These are phyloP conservation scores for Cicer pinnatifidum DNA, from an alignment of 306 rosid species.

Conservation along the genomic window DNA sequence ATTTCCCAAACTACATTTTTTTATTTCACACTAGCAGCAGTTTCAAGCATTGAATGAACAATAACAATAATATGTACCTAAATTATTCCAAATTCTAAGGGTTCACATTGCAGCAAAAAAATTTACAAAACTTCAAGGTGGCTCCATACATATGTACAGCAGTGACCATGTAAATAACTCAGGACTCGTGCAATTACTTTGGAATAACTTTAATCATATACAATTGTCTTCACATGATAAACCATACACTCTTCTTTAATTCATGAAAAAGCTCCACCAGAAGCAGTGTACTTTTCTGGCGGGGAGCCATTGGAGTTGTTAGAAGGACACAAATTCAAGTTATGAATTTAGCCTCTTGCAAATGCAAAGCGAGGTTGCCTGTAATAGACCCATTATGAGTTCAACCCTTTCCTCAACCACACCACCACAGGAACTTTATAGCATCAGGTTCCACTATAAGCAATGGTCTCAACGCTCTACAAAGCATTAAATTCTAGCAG, in stretches of 20 bases:
- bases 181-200: slow-evolving; percentile 20
- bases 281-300: neutral
- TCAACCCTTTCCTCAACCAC: neutral
- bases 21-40: slow-evolving; percentile 25
- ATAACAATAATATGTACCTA: neutral
- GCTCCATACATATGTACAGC: slow-evolving; percentile 14
- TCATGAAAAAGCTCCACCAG: neutral
- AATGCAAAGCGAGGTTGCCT: neutral
- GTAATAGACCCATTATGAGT: slow-evolving; percentile 11
- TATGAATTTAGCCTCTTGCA: neutral
- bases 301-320: neutral
- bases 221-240: neutral
- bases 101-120: neutral
- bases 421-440: neutral
- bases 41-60: slow-evolving; percentile 29
- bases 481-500: slow-evolving; percentile 21
- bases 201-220: slow-evolving; percentile 1
- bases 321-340: neutral
- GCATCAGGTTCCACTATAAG: slow-evolving; percentile 9
- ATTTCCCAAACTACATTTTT: slow-evolving; percentile 25
- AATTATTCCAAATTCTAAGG: neutral
- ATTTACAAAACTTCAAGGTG: slow-evolving; percentile 14
- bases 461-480: slow-evolving; percentile 34
- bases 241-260: neutral
- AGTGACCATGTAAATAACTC: slow-evolving; percentile 17